Evolutionary conservation across 1,284 basidiomycete species (phyloP).

Genomic region (Cerioporus squamosus): DNA sequence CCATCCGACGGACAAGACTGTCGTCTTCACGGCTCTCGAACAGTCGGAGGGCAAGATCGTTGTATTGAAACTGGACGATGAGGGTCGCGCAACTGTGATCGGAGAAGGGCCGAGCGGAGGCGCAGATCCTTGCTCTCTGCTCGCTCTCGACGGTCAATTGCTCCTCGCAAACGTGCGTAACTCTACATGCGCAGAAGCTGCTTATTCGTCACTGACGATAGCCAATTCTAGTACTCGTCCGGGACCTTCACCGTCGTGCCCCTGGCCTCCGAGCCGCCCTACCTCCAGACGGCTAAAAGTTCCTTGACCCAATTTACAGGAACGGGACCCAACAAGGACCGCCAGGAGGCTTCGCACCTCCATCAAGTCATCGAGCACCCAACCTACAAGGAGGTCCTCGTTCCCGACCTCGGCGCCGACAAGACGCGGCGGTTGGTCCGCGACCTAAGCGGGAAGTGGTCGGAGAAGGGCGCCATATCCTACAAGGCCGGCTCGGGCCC

Average conservation of each 20-base stretch:
- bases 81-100: conserved; percentile 50
- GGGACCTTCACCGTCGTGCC: conserved; percentile 58
- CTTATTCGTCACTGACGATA: conserved; percentile 1
- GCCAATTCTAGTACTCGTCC: conserved; percentile 55
- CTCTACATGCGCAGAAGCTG: not conserved
- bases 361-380: conserved; percentile 62
- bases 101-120: conserved; percentile 57
- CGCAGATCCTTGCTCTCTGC: conserved; percentile 60
- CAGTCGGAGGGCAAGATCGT: conserved; percentile 62
- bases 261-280: conserved; percentile 50
- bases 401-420: conserved; percentile 76
- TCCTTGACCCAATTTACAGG: conserved; percentile 39
- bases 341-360: conserved; percentile 70
- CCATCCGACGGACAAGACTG: conserved; percentile 55
- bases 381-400: conserved; percentile 56
- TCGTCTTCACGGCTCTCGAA: conserved; percentile 61
- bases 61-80: conserved; percentile 50
- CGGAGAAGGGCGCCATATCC: conserved; percentile 45
- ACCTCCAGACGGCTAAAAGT: conserved; percentile 33
- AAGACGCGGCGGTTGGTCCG: conserved; percentile 59
- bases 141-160: conserved; percentile 53
- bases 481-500: conserved; percentile 65
- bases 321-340: conserved; percentile 59
- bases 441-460: conserved; percentile 48
- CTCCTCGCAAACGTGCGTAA: conserved; percentile 70